These are phyloP conservation scores for Solanum tarijense DNA, from an alignment of 257 asterid species.

Conservation along the genomic window DNA sequence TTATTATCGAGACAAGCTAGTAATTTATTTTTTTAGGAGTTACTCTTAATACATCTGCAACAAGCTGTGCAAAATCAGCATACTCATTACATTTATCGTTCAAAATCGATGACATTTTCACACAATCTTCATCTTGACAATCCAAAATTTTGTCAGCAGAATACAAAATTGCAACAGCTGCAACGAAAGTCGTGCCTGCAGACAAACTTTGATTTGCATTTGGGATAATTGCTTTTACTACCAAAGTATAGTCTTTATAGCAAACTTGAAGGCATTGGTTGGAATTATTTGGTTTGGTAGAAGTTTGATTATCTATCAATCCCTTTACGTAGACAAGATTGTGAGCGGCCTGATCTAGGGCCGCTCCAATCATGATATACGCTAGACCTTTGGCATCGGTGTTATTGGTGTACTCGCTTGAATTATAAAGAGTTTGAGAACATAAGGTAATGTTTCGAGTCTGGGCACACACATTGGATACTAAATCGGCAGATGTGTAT, in stretches of 20 bases:
- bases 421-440: background rate
- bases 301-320: background rate
- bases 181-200: background rate
- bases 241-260: background rate
- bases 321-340: background rate
- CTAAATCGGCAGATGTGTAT: background rate
- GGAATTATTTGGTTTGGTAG: background rate
- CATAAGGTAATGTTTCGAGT: background rate
- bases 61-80: background rate
- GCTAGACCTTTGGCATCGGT: background rate
- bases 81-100: background rate
- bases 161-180: background rate
- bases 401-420: background rate
- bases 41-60: background rate
- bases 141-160: background rate
- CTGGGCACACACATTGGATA: background rate
- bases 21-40: background rate
- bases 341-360: background rate
- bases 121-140: background rate
- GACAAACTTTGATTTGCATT: background rate
- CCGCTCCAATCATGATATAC: background rate
- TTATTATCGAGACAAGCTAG: background rate
- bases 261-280: background rate
- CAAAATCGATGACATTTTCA: background rate
- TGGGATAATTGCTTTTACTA: background rate